These are phyloP conservation scores for Lachancea fermentati DNA, from an alignment of 805 yeast species.

Conservation along the genomic window DNA sequence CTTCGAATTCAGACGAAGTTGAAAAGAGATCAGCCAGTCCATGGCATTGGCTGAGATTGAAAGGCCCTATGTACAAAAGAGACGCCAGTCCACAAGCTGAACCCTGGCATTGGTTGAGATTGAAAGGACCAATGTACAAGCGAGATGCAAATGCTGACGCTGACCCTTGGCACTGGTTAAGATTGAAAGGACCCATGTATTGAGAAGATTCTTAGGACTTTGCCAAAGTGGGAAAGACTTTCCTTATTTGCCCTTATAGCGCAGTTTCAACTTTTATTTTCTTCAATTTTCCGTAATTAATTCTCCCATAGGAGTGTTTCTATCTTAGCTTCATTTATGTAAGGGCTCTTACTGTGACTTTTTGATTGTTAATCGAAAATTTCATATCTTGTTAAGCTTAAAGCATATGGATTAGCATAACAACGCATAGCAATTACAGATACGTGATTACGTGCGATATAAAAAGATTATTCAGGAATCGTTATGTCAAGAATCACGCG, in stretches of 20 bases:
- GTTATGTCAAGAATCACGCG: not conserved
- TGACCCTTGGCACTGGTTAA: slow-evolving; percentile 28
- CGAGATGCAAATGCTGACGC: slow-evolving; percentile 28
- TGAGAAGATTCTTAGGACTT: not conserved
- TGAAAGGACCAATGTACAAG: slow-evolving; percentile 23
- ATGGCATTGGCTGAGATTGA: slow-evolving; percentile 25
- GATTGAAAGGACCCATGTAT: slow-evolving; percentile 15
- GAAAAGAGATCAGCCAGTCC: slow-evolving; percentile 14
- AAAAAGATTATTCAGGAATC: not conserved
- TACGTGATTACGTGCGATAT: not conserved
- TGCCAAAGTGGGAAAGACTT: no score
- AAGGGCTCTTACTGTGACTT: no score
- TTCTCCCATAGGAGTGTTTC: no score
- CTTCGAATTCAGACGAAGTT: not conserved
- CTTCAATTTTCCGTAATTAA: no score
- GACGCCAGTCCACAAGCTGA: slow-evolving; percentile 18
- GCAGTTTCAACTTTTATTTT: no score
- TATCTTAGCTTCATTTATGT: no score
- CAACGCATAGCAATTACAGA: not conserved
- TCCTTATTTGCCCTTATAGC: no score
- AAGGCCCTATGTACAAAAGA: slow-evolving; percentile 20
- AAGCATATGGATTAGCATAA: not conserved
- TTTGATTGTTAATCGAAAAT: no score
- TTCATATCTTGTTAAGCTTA: no score
- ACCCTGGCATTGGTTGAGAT: slow-evolving; percentile 28